Evolutionary conservation across 1,284 basidiomycete genomes (phyloP).

Genomic region (Trametes hirsuta): DNA sequence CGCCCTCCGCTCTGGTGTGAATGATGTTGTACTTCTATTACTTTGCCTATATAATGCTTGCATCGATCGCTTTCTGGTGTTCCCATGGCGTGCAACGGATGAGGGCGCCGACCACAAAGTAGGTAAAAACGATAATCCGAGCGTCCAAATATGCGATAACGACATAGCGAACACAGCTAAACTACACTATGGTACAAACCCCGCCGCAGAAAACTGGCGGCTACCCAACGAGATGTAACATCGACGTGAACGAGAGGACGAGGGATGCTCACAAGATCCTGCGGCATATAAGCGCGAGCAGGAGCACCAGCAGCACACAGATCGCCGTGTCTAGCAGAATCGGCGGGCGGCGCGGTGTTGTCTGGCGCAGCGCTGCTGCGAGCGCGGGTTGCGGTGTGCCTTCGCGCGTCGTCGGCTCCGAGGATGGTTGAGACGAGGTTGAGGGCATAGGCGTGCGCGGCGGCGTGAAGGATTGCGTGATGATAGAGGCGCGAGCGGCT

Average conservation of each 20-base stretch:
- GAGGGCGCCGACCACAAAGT: background rate
- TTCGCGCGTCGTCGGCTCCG: slow-evolving; percentile 15
- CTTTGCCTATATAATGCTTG: slow-evolving; percentile 14
- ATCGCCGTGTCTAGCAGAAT: slow-evolving; percentile 69
- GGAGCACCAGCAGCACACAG: slow-evolving; percentile 64
- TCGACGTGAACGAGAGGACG: background rate
- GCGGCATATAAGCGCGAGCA: slow-evolving; percentile 64
- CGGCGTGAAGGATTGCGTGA: slow-evolving; percentile 24
- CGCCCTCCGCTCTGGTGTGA: background rate
- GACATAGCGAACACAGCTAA: slow-evolving; percentile 7
- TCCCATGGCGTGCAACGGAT: background rate
- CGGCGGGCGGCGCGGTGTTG: slow-evolving; percentile 48
- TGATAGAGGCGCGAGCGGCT: slow-evolving; percentile 28
- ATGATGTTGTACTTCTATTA: slow-evolving; percentile 21
- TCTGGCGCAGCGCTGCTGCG: slow-evolving; percentile 26
- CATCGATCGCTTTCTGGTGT: background rate
- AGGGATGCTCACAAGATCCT: slow-evolving; percentile 49
- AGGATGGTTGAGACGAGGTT: background rate
- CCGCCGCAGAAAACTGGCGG: background rate
- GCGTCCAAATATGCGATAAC: background rate
- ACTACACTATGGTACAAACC: slow-evolving; percentile 22
- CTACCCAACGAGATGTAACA: background rate
- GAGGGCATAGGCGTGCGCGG: slow-evolving; percentile 13
- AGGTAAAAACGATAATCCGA: background rate
- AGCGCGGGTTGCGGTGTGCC: slow-evolving; percentile 21